These are phyloP conservation scores for Xanthoceras sorbifolium DNA, from an alignment of 345 rosid genomes.

Conservation along the genomic window DNA sequence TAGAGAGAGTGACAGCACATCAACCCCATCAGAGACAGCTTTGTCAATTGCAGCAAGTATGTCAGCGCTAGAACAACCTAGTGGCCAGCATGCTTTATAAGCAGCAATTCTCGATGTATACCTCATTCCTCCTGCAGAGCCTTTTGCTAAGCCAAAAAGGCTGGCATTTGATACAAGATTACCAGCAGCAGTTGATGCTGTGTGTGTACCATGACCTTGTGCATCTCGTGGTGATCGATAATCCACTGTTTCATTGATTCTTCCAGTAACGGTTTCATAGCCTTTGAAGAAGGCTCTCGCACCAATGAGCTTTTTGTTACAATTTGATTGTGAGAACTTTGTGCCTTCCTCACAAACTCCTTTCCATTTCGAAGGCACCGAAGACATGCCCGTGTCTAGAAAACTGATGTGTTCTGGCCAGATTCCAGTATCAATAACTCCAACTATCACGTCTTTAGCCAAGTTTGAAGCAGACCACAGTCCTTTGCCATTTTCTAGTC, in stretches of 20 bases:
- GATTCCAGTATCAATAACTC: constrained; percentile 70
- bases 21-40: constrained; percentile 75
- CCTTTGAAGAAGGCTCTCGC: constrained; percentile 67
- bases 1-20: constrained; percentile 71
- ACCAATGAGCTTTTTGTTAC: constrained; percentile 80
- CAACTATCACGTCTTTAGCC: constrained; percentile 62
- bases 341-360: constrained; percentile 71
- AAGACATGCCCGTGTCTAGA: constrained; percentile 54
- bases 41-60: constrained; percentile 66
- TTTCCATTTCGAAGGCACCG: constrained; percentile 69
- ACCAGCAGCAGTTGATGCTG: constrained; percentile 83
- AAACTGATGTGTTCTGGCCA: constrained; percentile 84
- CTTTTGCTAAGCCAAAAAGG: constrained; percentile 57
- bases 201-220: constrained; percentile 86
- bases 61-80: constrained; percentile 63
- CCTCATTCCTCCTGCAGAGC: constrained; percentile 67
- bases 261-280: constrained; percentile 49
- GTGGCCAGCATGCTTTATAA: constrained; percentile 71
- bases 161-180: constrained; percentile 43
- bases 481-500: constrained; percentile 52
- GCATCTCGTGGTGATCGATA: constrained; percentile 69
- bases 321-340: constrained; percentile 51
- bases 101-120: constrained; percentile 68
- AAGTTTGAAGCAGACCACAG: constrained; percentile 50
- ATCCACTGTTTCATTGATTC: constrained; percentile 49